Evolutionary conservation across 306 rosid species (phyloP).

Genomic region (Leucaena leucocephala): DNA sequence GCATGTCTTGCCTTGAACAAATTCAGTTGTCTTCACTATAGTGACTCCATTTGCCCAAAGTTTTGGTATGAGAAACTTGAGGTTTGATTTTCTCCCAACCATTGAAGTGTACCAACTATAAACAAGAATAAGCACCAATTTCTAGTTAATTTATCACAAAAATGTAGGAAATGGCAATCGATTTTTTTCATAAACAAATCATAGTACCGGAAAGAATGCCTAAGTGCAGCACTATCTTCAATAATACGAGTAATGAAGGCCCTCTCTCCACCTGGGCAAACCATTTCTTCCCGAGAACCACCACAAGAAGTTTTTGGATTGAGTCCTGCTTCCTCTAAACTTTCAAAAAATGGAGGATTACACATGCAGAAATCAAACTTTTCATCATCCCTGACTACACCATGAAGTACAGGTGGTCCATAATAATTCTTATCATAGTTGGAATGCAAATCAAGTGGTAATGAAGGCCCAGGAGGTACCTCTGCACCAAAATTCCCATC

Average conservation of each 20-base stretch:
- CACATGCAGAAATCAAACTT: constrained; percentile 96
- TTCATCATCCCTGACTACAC: constrained; percentile 73
- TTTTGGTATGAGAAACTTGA: constrained; percentile 59
- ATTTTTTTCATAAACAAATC: constrained; percentile 3
- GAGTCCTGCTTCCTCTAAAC: constrained; percentile 82
- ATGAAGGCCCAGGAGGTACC: constrained; percentile 35
- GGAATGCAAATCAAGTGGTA: constrained; percentile 41
- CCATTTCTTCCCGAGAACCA: constrained; percentile 81
- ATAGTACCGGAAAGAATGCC: constrained; percentile 46
- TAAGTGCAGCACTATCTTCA: constrained; percentile 60
- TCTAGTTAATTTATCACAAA: constrained; percentile 1
- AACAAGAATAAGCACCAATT: not conserved
- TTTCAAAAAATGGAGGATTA: constrained; percentile 91
- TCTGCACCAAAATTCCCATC: constrained; percentile 34
- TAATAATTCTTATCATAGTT: constrained; percentile 43
- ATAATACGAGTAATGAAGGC: constrained; percentile 77
- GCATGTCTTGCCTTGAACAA: constrained; percentile 83
- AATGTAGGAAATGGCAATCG: constrained; percentile 10
- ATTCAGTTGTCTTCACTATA: constrained; percentile 83
- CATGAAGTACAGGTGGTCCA: constrained; percentile 79
- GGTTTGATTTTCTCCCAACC: constrained; percentile 30
- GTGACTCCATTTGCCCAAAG: constrained; percentile 84
- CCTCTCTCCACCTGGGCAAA: constrained; percentile 87
- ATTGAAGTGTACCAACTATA: constrained; percentile 22
- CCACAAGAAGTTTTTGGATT: constrained; percentile 92